Evolutionary conservation across 2,329 filamentous ascomycete species (phyloP), one percentile per base, ranked within the genome.

Genomic region (Hypoxylon rubiginosum): DNA sequence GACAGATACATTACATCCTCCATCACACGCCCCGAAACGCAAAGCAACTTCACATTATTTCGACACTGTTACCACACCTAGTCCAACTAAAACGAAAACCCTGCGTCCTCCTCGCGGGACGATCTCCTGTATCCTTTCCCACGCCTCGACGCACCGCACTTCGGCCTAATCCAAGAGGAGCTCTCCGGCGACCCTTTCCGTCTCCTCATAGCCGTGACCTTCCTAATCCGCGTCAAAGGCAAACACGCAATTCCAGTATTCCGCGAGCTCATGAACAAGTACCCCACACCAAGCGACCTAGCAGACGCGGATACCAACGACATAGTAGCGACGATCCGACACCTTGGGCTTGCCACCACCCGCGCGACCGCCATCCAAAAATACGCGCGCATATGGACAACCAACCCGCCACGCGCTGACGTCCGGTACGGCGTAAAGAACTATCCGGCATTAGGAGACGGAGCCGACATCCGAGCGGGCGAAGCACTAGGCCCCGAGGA

Each of bases 81-180:
- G 52, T 26, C 63, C 58, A 32, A 5, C 26, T 13, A 71, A 72
- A 45, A 45, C 51, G 26, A 80, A 75, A 41, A 59, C 64, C 13
- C 74, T 73, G 30, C 78, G 80, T 7, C 79, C 81, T 2, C 77
- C 77, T 1, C 78, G 81, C 9, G 82, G 83, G 8, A 82, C 79
- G 1, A 75, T 90, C 8, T 87, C 88, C 0, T 81, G 82, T 24
- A 82, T 90, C 11, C 87, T 2, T 92, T 95, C 69, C 92, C 93
- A 0, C 86, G 89, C 0, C 86, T 94, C 34, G 83, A 85, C 7
- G 82, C 86, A 0, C 75, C 83, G 0, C 78, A 74, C 5, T 97
- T 97, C 75, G 94, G 94, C 0, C 85, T 97, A 1, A 88, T 97
- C 39, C 94, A 97, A 76, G 94, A 97, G 76, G 86, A 90, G 68